These are phyloP conservation scores for Tricholoma bakamatsutake DNA, from an alignment of 768 basidiomycete genomes.

Conservation along the genomic window DNA sequence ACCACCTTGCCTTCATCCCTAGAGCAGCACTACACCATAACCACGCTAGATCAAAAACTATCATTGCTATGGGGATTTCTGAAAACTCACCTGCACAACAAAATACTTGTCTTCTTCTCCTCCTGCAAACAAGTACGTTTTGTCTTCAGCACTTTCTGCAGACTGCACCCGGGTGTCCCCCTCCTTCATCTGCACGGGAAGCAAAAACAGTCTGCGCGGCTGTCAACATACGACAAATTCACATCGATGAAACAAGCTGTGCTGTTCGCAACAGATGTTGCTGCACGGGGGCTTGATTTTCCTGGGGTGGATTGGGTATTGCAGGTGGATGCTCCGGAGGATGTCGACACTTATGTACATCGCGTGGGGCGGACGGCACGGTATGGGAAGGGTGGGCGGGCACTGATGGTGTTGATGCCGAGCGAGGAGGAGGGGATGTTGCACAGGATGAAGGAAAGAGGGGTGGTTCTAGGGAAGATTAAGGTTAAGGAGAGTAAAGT, in stretches of 20 bases:
- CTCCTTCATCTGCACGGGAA: constrained; percentile 95
- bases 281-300: constrained; percentile 94
- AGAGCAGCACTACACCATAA: constrained; percentile 85
- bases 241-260: constrained; percentile 76
- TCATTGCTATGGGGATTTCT: constrained; percentile 93
- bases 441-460: constrained; percentile 62
- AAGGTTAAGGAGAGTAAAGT: constrained; percentile 88
- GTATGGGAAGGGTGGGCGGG: constrained; percentile 87
- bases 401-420: constrained; percentile 74
- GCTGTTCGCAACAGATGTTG: constrained; percentile 93
- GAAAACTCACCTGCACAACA: constrained; percentile 86
- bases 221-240: constrained; percentile 82
- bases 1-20: constrained; percentile 65
- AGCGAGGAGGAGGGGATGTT: constrained; percentile 94
- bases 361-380: constrained; percentile 93
- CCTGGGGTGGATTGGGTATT: constrained; percentile 96
- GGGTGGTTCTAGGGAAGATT: constrained; percentile 67
- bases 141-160: constrained; percentile 91
- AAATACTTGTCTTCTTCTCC: constrained; percentile 91
- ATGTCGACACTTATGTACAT: constrained; percentile 96
- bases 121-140: constrained; percentile 97
- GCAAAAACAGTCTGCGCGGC: constrained; percentile 88
- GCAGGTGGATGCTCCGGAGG: constrained; percentile 94
- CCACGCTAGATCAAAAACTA: constrained; percentile 81
- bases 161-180: constrained; percentile 90